Conservation (phyloP, 2,329 filamentous ascomycete genomes). For the Aspergillus vadensis region DNA sequence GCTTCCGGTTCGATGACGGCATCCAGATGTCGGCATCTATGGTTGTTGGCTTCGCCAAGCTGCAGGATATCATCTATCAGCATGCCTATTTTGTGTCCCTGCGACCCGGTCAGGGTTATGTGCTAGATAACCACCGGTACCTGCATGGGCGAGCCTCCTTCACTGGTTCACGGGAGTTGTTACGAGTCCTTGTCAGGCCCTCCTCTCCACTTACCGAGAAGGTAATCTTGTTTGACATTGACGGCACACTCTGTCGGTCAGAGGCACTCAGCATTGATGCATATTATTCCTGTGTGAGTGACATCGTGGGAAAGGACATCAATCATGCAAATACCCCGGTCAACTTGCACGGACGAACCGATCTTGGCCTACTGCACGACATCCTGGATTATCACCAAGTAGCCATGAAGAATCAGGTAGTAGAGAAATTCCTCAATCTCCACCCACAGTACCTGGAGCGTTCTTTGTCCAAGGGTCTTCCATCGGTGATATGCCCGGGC, state of each 20-base stretch:
- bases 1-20: conserved; percentile 18
- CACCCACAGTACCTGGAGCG: conserved; percentile 16
- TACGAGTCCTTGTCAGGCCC: conserved; percentile 13
- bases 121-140: conserved; percentile 18
- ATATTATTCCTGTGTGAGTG: conserved; percentile 17
- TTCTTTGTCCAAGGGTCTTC: conserved; percentile 12
- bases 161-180: conserved; percentile 14
- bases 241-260: conserved; percentile 18
- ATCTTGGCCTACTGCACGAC: conserved; percentile 15
- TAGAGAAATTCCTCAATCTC: conserved; percentile 8
- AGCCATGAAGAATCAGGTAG: conserved; percentile 1
- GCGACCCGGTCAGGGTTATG: conserved; percentile 15
- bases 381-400: conserved; percentile 15
- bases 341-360: conserved; percentile 17
- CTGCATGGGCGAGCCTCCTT: conserved; percentile 16
- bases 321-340: conserved; percentile 18
- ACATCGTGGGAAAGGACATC: conserved; percentile 13
- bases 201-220: not conserved
- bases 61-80: conserved; percentile 12
- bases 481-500: conserved; percentile 6
- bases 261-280: conserved; percentile 20
- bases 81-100: conserved; percentile 11
- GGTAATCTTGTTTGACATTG: conserved; percentile 17
- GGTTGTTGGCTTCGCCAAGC: conserved; percentile 7
- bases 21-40: conserved; percentile 15